These are phyloP conservation scores for Fragosphaeria purpurea DNA, from an alignment of 2,329 filamentous ascomycete genomes.

Conservation along the genomic window DNA sequence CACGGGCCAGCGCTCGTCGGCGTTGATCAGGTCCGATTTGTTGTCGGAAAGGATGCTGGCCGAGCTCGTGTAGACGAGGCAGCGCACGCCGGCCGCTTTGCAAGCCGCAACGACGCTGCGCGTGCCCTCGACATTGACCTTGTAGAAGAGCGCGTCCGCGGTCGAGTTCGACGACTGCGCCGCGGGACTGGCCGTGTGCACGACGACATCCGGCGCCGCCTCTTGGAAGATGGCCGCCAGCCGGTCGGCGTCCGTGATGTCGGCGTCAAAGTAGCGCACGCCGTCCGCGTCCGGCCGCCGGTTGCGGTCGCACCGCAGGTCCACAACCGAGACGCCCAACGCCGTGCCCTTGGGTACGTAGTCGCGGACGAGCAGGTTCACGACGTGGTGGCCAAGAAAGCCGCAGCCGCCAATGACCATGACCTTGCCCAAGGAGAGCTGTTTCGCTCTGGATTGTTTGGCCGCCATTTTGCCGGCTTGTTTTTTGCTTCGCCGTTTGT, in stretches of 20 bases:
- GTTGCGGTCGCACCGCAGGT: constrained; percentile 62
- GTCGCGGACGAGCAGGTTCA: constrained; percentile 59
- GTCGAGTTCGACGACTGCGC: constrained; percentile 42
- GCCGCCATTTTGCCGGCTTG: neutral
- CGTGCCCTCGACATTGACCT: constrained; percentile 85
- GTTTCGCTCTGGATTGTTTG: constrained; percentile 17
- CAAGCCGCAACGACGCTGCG: constrained; percentile 66
- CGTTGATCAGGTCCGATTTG: constrained; percentile 66
- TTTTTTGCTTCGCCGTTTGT: no score
- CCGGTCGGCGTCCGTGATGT: constrained; percentile 59
- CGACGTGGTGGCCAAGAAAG: constrained; percentile 75
- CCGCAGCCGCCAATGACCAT: constrained; percentile 76
- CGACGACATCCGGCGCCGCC: constrained; percentile 68
- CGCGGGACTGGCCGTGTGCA: constrained; percentile 76
- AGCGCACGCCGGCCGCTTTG: constrained; percentile 60
- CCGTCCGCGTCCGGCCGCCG: constrained; percentile 45
- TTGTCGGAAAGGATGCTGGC: constrained; percentile 83
- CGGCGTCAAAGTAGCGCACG: constrained; percentile 62
- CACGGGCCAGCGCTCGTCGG: constrained; percentile 72
- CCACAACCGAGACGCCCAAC: constrained; percentile 56
- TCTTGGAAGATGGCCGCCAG: constrained; percentile 55
- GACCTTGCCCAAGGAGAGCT: constrained; percentile 53
- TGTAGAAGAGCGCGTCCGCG: constrained; percentile 55
- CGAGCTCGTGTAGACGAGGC: constrained; percentile 83
- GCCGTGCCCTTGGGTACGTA: constrained; percentile 29